Base-by-base conservation (phyloP, 1,139 yeast genomes). In the Suzukiozyma palmioleophila region DNA sequence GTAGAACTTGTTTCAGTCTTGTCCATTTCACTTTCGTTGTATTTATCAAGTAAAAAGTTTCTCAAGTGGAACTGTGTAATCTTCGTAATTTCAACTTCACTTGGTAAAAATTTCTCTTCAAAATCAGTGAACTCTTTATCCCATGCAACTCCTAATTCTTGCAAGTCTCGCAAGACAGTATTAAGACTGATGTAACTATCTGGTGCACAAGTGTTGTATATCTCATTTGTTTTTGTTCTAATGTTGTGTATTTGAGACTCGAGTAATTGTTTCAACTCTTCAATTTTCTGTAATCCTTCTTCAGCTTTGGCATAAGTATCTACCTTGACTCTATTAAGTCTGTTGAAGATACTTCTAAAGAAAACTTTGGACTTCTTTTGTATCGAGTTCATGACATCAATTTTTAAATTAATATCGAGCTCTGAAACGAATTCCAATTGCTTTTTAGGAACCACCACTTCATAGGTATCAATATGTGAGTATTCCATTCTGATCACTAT, bases 71-170 rank as follows among this genome's bases (percentile, higher is more conserved):
- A 84, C 11, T 96, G 87, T 2, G 98, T 90, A 35, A 92, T 85
- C 45, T 89, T 73, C 8, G 96, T 84, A 48, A 94, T 86, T 70
- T 94, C 98, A 54, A 84, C 87, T 59, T 94, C 98, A 12, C 95
- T 81, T 0, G 97, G 97, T 44, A 92, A 75, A 54, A 75, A 92
- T 24, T 71, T 73, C 39, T 75, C 75, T 47, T 87, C 97, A 62
- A 92, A 89, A n/a, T 80, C 86, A 34, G 78, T 74, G 54, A 94
- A 89, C 43, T 85, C 96, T 22, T 64, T 57, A 60, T 92, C 96
- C 98, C 98, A 94, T 36, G 69, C 75, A 18, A 88, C 90, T 3
- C 95, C 94, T 37, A 82, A 66, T 44, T 84, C 90, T 53, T 92
- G 97, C 21, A 92, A 70, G 34, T 75, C 75, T 49, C 95, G 66